Evolutionary conservation across 129 eudicot species (phyloP), one percentile per base, ranked within the genome.

Genomic region (carrot (Daucus carota)): DNA sequence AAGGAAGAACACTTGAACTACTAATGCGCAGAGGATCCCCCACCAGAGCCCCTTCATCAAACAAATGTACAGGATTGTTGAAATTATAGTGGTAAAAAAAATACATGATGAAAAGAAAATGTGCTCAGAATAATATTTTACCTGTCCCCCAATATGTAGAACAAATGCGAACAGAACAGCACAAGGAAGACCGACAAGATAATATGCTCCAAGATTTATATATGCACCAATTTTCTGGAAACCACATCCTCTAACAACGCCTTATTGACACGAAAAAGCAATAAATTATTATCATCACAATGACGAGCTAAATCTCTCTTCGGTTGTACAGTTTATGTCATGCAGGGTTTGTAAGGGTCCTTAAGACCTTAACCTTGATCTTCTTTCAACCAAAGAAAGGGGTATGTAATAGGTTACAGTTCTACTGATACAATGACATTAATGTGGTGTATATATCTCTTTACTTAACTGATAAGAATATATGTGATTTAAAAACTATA

Each of bases 221-320:
- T 46, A 85, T 43, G 98, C 96, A 18, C 96, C 97, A 36, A 84
- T 81, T 68, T 93, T 80, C 74, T 93, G 98, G 86, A 87, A 81
- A 22, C 98, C 98, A 73, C 90, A 82, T 82, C 98, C 98, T 87
- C 95, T 85, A 26, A 86, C 91, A 68, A 73, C 59, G 24, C 92
- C 92, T 87, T 36, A 6, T 77, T 12, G 8, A 40, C 47, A 70
- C 6, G 5, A 40, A n/a, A n/a, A 70, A 11, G 48, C 32, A 70
- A 22, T 40, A n/a, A 70, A 14, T 24, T 2, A n/a, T n/a, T 26
- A n/a, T 15, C 63, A 54, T 54, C 31, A 18, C 3, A 31, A 8
- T 20, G 31, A 12, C 63, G n/a, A 54, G 63, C 63, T 26, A 54
- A n/a, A n/a, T 52, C n/a, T 54, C 31, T 54, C 63, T 20, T 8